Evolutionary conservation across 1,139 yeast species (phyloP), one percentile per base, ranked within the genome.

Genomic region (Pichia sp.): DNA sequence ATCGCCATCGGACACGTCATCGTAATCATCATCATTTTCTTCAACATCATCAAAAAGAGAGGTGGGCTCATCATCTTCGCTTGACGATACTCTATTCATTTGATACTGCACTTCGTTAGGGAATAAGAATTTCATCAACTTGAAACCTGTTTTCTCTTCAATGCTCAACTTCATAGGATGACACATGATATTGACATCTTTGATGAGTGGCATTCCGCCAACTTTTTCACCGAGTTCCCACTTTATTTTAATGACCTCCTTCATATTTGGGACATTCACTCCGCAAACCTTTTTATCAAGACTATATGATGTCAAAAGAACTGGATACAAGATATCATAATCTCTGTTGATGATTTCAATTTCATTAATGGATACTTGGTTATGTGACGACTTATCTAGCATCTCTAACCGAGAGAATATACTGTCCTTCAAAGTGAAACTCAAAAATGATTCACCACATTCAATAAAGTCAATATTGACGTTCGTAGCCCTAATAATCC

Each of bases 401-500:
- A 81, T 66, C 34, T 72, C 73, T 6, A 77, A 53, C 42, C 95
- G 64, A 42, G 70, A 67, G 57, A 77, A 86, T 25, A 65, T 64
- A 3, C 84, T 72, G 28, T 71, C 68, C 1, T 82, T 79, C 22
- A 88, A 54, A 0, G 82, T 80, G 42, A 87, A 66, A 55, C 83
- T 94, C 40, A 85, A 58, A 49, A 87, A 76, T 2, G 33, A 14
- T 14, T 29, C 12, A 7, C 32, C 36, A 3, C 30, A 20, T 37
- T 73, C 77, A 35, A 86, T 61, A 49, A 87, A 63, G 52, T 84
- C 96, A n/a, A 87, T 85, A 84, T 76, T 87, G 47, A 91, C 87
- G 55, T 82, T 95, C 1, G 77, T 88, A 7, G 76, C 91, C 19
- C 68, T 88, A 36, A 83, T 87, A 27, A 32, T 26, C 47, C 45